phyloP scores from a whole-genome alignment of 805 yeast species.

The Nakazawaea pomicola region DNA sequence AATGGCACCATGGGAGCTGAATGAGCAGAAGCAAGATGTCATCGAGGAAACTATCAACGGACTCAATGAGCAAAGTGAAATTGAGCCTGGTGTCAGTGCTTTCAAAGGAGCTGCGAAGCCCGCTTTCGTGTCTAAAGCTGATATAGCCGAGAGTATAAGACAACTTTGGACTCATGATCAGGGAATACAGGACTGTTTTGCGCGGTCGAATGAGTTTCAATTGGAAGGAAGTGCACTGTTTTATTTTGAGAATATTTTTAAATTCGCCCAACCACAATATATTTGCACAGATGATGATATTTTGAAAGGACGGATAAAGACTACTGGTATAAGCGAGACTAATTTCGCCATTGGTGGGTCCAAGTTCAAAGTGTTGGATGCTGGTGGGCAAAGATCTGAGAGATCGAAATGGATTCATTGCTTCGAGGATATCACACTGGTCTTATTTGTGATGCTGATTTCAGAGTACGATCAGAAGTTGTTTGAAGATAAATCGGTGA shows the following conservation, averaged over 20 bases:
- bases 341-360: constrained; percentile 61
- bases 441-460: constrained; percentile 82
- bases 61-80: constrained; percentile 14
- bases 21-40: constrained; percentile 15
- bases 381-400: constrained; percentile 94
- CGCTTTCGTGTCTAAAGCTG: constrained; percentile 29
- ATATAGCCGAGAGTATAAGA: constrained; percentile 66
- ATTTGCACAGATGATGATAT: constrained; percentile 79
- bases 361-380: constrained; percentile 79
- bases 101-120: neutral
- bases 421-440: constrained; percentile 84
- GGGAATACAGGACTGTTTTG: constrained; percentile 59
- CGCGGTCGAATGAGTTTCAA: constrained; percentile 71
- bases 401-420: constrained; percentile 94
- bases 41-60: constrained; percentile 15
- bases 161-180: constrained; percentile 65
- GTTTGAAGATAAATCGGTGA: constrained; percentile 84
- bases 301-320: constrained; percentile 84
- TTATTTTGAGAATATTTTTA: constrained; percentile 69
- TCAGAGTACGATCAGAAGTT: constrained; percentile 90
- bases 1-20: constrained; percentile 23
- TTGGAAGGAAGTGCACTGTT: constrained; percentile 78
- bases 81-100: constrained; percentile 8
- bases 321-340: constrained; percentile 93
- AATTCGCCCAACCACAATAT: constrained; percentile 61